Evolutionary conservation across 1,139 yeast genomes (phyloP).

Genomic region (Geotrichum siamense): DNA sequence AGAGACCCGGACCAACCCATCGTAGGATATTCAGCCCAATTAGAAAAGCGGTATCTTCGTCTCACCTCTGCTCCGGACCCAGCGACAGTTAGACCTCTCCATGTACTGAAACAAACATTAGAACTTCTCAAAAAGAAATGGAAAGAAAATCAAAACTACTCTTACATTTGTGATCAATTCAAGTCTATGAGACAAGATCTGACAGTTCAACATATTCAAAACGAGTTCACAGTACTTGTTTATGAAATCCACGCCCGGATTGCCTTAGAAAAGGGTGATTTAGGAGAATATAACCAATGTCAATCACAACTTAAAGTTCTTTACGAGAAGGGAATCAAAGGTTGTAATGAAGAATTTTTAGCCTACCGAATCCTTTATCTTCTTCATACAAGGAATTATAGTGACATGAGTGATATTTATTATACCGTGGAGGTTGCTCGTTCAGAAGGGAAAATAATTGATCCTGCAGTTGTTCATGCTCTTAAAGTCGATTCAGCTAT

Average conservation of each 20-base stretch:
- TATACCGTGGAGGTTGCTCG: constrained; percentile 19
- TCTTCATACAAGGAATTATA: constrained; percentile 62
- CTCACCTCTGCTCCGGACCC: constrained; percentile 93
- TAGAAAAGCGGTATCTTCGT: constrained; percentile 76
- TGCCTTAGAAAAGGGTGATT: constrained; percentile 74
- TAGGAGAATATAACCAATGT: constrained; percentile 95
- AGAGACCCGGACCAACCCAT: constrained; percentile 33
- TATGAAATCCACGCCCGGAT: constrained; percentile 83
- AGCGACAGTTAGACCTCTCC: constrained; percentile 65
- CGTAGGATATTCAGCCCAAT: constrained; percentile 54
- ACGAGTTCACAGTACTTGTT: constrained; percentile 67
- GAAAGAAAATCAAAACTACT: constrained; percentile 49
- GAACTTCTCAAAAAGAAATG: constrained; percentile 51
- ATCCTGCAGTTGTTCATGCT: constrained; percentile 40
- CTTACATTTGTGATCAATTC: constrained; percentile 80
- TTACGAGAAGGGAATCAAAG: constrained; percentile 42
- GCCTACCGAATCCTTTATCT: constrained; percentile 72
- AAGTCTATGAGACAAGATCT: constrained; percentile 89
- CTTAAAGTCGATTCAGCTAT: constrained; percentile 41
- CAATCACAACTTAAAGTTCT: constrained; percentile 64
- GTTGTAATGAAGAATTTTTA: constrained; percentile 52
- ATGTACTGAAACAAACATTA: constrained; percentile 53
- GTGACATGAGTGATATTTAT: constrained; percentile 30
- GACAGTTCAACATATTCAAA: constrained; percentile 83
- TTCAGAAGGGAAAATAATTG: constrained; percentile 25